A percentile compares a stretch with the other conserved stretches of the same genome.
Evolutionary conservation across 345 rosid genomes (phyloP).

Genomic region (Salix exigua): DNA sequence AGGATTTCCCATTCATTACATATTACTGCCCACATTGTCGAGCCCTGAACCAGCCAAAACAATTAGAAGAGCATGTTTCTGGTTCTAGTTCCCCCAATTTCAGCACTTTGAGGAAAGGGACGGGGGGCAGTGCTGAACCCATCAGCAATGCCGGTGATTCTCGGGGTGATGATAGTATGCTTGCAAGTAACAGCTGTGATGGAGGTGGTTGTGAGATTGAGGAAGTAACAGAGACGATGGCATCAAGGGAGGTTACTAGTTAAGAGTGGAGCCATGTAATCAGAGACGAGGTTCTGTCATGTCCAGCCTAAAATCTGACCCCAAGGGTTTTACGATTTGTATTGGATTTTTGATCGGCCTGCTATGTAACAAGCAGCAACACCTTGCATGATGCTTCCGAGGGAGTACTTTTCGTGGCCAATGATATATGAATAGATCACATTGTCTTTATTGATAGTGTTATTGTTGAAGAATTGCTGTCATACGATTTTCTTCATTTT

Average conservation of each 20-base stretch:
- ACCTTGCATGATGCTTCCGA: neutral
- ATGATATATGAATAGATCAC: neutral
- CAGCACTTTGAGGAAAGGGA: slow-evolving; percentile 18
- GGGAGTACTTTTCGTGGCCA: neutral
- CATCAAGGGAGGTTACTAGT: neutral
- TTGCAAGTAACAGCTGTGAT: neutral
- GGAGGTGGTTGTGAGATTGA: slow-evolving; percentile 9
- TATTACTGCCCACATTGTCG: slow-evolving; percentile 91
- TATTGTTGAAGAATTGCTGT: neutral
- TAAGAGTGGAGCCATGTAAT: neutral
- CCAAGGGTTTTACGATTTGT: neutral
- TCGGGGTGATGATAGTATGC: neutral
- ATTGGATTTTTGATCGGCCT: neutral
- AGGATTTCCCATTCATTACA: slow-evolving; percentile 71
- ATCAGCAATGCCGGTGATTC: slow-evolving; percentile 12
- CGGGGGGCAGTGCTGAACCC: slow-evolving; percentile 27
- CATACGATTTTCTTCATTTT: too few species aligned
- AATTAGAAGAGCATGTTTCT: slow-evolving; percentile 19
- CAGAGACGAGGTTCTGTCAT: neutral
- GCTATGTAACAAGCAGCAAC: neutral
- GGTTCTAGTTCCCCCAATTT: slow-evolving; percentile 27
- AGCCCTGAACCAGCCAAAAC: slow-evolving; percentile 67
- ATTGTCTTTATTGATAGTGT: neutral
- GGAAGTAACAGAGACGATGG: slow-evolving; percentile 8
- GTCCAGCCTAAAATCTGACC: neutral